phyloP scores from a whole-genome alignment of 441 rosid species.

The Gossypium lobatum region DNA sequence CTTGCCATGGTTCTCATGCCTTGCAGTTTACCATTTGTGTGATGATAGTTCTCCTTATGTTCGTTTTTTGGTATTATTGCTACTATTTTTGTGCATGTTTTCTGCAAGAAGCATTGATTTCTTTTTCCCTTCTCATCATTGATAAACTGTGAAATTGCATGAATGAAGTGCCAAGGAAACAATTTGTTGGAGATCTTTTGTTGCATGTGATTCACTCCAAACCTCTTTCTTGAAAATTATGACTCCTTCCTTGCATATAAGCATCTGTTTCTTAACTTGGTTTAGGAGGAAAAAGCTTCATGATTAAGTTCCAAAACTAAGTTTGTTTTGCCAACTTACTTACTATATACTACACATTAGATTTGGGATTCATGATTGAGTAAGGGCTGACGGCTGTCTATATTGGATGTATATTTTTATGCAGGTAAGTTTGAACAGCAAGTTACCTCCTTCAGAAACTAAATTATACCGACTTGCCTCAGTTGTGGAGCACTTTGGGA shows the following conservation, averaged over 20 bases:
- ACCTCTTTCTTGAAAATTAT: background rate
- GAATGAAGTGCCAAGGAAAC: slow-evolving; percentile 1
- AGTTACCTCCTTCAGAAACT: slow-evolving; percentile 17
- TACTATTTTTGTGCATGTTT: background rate
- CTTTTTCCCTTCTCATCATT: background rate
- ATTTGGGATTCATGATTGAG: background rate
- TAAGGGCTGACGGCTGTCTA: background rate
- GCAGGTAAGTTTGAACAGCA: slow-evolving; percentile 21
- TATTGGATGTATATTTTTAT: background rate
- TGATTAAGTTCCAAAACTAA: background rate
- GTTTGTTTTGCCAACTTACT: background rate
- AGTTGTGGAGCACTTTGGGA: slow-evolving; percentile 81
- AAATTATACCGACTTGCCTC: slow-evolving; percentile 53
- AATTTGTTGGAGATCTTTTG: background rate
- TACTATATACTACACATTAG: background rate
- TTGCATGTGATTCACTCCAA: background rate
- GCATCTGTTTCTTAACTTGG: background rate
- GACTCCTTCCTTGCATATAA: background rate
- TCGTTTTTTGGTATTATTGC: background rate
- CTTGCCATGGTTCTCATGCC: background rate
- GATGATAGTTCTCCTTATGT: background rate
- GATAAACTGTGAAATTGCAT: background rate
- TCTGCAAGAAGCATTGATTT: slow-evolving; percentile 7
- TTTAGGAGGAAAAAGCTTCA: background rate
- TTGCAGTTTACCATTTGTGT: slow-evolving; percentile 4